Conservation (phyloP, 306 rosid species). For the Dryas octopetala region DNA sequence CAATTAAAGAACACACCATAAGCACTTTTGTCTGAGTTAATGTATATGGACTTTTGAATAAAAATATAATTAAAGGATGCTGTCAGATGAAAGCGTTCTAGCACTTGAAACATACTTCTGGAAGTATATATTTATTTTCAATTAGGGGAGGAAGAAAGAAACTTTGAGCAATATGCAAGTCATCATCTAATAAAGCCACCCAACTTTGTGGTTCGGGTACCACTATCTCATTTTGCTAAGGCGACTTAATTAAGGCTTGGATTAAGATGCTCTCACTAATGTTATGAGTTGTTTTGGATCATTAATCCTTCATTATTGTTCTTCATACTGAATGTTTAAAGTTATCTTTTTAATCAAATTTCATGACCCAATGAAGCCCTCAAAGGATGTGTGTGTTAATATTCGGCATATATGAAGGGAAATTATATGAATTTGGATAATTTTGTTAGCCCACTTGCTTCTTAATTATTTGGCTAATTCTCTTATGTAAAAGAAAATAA, state of each 20-base stretch:
- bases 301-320: too few relatives aligned
- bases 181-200: background rate
- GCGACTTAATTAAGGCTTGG: background rate
- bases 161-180: background rate
- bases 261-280: background rate
- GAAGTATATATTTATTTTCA: background rate
- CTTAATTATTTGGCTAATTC: too few relatives aligned
- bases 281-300: too few relatives aligned
- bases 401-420: too few relatives aligned
- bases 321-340: too few relatives aligned
- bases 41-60: background rate
- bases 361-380: too few relatives aligned
- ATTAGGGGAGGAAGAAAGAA: background rate
- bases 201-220: background rate
- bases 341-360: too few relatives aligned
- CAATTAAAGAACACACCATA: background rate
- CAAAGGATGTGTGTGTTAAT: too few relatives aligned
- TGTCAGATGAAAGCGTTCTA: background rate
- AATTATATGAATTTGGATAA: too few relatives aligned
- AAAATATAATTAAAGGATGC: background rate
- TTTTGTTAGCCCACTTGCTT: too few relatives aligned
- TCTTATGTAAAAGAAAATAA: background rate
- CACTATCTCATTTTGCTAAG: background rate
- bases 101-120: background rate
- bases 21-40: slow-evolving; percentile 1